Base-by-base conservation (phyloP, 768 basidiomycete species). In the Mycena crocata region DNA sequence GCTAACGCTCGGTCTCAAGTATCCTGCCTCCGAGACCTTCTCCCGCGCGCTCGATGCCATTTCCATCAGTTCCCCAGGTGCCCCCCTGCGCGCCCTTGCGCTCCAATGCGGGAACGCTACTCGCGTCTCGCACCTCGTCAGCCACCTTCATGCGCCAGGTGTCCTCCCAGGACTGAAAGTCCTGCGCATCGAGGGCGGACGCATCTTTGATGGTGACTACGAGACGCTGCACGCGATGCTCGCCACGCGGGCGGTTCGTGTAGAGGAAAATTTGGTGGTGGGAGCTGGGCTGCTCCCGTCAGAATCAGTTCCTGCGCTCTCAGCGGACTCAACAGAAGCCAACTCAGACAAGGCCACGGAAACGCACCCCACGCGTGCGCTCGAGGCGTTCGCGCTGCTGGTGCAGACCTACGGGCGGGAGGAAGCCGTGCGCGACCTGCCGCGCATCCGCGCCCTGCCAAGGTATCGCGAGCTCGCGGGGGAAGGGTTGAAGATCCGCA, bases 51-150 rank as follows among this genome's bases (percentile, higher is more conserved):
- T 65, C 13, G 64, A 26, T 23, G 55, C 64, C 32, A 10, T 58
- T 13, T 50, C 63, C 32, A n/a, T n/a, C n/a, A n/a, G n/a, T n/a
- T n/a, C n/a, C n/a, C n/a, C n/a, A n/a, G n/a, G n/a, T n/a, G 8
- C 40, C 10, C n/a, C 62, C 17, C 23, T 64, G 32, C 30, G 26
- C 6, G 31, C 32, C 2, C 49, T 65, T 28, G 57, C 35, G 32
- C 50, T 65, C 8, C 56, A 45, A 26, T 65, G 64, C 40, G 64
- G 64, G 30, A 65, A 65, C 50, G 64, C 64, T 6, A 45, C 57
- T 14, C 48, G 37, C 9, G 23, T 65, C 7, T 39, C 56, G 28
- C 64, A 32, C 2, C 31, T 57, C 24, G 39, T 65, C 13, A 28
- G 32, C 42, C 34, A 19, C 13, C 64, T 58, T 5, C 55, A 23